Percentiles rank a stretch among this genome's conserved stretches.
Evolutionary conservation across 768 basidiomycete species (phyloP).

Genomic region (Calocera viscosa): DNA sequence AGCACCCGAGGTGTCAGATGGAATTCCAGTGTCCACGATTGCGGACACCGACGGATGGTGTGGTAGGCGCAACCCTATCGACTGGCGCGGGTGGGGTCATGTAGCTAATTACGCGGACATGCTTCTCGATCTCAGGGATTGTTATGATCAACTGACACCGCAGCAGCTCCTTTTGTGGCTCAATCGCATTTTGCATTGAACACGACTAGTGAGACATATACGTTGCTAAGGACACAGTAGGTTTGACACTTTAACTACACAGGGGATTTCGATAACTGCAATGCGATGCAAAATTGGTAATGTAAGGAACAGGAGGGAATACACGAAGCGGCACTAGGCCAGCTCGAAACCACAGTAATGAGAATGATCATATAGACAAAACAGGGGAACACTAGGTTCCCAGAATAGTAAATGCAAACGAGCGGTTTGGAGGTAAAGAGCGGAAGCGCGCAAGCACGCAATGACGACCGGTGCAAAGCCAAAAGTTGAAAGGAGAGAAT

Average conservation of each 20-base stretch:
- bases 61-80: background rate
- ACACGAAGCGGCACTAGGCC: background rate
- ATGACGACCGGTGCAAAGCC: background rate
- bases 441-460: slow-evolving; percentile 2
- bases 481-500: background rate
- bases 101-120: background rate
- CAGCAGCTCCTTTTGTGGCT: background rate
- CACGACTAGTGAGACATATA: slow-evolving; percentile 2
- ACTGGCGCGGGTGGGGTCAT: background rate
- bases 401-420: background rate
- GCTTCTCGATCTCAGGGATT: no score
- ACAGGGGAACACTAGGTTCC: background rate
- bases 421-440: background rate
- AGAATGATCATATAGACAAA: background rate
- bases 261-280: background rate
- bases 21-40: background rate
- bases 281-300: slow-evolving; percentile 8
- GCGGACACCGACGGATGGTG: background rate
- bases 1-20: background rate
- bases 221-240: slow-evolving; percentile 6
- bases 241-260: slow-evolving; percentile 5
- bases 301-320: slow-evolving; percentile 5
- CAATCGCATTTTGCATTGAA: slow-evolving; percentile 2
- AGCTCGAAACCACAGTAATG: background rate
- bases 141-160: no score